Conservation (phyloP, 2,329 filamentous ascomycete genomes). For the Cryphonectria radicalis region DNA sequence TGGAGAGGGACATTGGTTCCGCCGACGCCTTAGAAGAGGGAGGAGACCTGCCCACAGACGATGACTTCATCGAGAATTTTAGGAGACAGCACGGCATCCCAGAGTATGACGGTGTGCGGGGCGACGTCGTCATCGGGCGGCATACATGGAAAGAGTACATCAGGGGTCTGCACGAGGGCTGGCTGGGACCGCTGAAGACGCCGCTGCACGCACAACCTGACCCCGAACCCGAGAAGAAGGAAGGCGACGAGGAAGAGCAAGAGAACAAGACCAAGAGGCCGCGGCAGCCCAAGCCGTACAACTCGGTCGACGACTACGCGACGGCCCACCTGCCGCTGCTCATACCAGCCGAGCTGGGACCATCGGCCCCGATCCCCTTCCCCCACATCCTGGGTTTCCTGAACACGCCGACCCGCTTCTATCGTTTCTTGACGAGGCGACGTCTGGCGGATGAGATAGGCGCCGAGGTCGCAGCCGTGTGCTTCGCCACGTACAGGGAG, state of each 20-base stretch:
- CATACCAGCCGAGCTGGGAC: conserved; percentile 73
- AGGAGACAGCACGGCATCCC: conserved; percentile 69
- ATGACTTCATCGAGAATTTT: conserved; percentile 64
- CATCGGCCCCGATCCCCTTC: conserved; percentile 73
- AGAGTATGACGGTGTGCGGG: conserved; percentile 74
- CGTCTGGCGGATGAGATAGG: conserved; percentile 86
- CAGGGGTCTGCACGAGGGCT: conserved; percentile 90
- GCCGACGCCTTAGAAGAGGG: conserved; percentile 43
- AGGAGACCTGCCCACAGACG: conserved; percentile 54
- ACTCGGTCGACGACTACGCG: conserved; percentile 73
- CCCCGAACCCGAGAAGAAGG: conserved; percentile 34
- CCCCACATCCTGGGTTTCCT: conserved; percentile 92
- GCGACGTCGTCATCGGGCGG: conserved; percentile 86
- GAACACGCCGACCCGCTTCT: conserved; percentile 84
- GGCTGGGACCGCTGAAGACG: conserved; percentile 81
- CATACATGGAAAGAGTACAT: conserved; percentile 99
- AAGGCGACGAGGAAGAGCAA: conserved; percentile 30
- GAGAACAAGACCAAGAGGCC: conserved; percentile 61
- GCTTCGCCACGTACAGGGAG: conserved; percentile 65
- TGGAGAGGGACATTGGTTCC: conserved; percentile 49
- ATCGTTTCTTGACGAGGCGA: conserved; percentile 85
- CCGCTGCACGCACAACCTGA: conserved; percentile 48
- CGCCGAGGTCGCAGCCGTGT: conserved; percentile 82
- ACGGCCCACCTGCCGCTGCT: conserved; percentile 65
- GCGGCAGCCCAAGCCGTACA: conserved; percentile 73